These are phyloP conservation scores for Phytophthora gonapodyides DNA, from an alignment of 352 stramenopile genomes.

Conservation along the genomic window DNA sequence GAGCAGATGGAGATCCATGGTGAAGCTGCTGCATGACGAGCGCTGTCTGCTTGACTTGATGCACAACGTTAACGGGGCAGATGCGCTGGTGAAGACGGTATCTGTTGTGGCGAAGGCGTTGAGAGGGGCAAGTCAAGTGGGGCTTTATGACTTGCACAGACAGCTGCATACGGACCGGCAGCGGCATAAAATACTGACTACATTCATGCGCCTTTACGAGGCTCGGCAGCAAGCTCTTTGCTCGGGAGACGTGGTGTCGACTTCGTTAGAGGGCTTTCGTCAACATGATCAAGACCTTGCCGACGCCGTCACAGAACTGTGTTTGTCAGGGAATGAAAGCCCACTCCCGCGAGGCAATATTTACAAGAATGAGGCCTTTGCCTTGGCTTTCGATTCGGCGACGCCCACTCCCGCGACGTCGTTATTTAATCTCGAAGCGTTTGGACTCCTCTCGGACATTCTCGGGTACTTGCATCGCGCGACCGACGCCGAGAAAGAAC, in stretches of 20 bases:
- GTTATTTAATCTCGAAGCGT: conserved; percentile 56
- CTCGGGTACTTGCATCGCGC: conserved; percentile 44
- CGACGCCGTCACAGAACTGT: conserved; percentile 45
- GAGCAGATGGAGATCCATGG: conserved; percentile 31
- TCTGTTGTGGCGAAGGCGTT: conserved; percentile 24
- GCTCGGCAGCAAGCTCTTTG: conserved; percentile 17
- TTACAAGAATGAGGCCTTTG: conserved; percentile 49
- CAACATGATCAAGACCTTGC: conserved; percentile 35
- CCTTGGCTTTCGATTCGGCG: conserved; percentile 19
- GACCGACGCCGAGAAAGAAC: conserved; percentile 21
- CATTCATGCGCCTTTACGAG: conserved; percentile 27
- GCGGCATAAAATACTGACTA: conserved; percentile 28
- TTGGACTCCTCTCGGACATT: conserved; percentile 50
- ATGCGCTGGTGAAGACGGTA: conserved; percentile 28
- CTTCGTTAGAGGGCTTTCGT: background rate
- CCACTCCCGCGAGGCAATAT: conserved; percentile 16
- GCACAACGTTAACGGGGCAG: conserved; percentile 9
- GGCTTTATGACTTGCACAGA: conserved; percentile 30
- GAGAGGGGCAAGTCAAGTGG: conserved; percentile 16
- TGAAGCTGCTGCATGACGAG: conserved; percentile 34
- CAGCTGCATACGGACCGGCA: conserved; percentile 31
- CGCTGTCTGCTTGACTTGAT: conserved; percentile 31
- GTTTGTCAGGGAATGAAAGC: conserved; percentile 45
- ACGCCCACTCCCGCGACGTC: conserved; percentile 23
- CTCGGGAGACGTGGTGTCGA: background rate